These are phyloP conservation scores for Tinospora cordifolia DNA, from an alignment of 164 flowering plant species.

Conservation along the genomic window DNA sequence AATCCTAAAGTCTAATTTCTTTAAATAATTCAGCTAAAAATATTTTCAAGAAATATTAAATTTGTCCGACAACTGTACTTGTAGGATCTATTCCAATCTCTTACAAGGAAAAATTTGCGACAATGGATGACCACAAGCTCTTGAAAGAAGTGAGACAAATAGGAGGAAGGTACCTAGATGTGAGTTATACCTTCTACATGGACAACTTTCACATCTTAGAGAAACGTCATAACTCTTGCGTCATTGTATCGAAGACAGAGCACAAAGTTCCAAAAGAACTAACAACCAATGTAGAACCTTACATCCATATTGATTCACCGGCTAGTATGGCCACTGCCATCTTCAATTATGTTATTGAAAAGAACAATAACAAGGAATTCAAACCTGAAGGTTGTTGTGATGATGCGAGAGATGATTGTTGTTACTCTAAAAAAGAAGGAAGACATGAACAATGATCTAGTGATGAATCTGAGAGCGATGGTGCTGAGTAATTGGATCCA, in stretches of 20 bases:
- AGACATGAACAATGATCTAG: too few relatives aligned
- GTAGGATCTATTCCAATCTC: conserved; percentile 1
- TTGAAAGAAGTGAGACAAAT: conserved; percentile 6
- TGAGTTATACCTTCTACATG: conserved; percentile 4
- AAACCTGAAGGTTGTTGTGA: too few relatives aligned
- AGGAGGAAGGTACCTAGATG: conserved; percentile 10
- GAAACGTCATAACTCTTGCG: conserved; percentile 1
- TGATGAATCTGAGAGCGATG: too few relatives aligned
- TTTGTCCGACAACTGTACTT: too few relatives aligned
- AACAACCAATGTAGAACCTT: not conserved
- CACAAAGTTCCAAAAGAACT: conserved; percentile 7
- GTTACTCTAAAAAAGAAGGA: too few relatives aligned
- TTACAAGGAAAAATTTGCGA: conserved; percentile 14
- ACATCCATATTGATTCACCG: not conserved
- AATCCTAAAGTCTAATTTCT: too few relatives aligned
- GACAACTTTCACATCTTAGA: not conserved
- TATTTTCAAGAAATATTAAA: too few relatives aligned
- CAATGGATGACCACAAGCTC: conserved; percentile 3
- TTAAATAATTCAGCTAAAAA: too few relatives aligned
- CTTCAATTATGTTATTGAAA: conserved; percentile 8
- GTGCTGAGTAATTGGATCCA: too few relatives aligned
- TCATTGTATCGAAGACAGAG: not conserved
- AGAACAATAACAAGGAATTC: not conserved
- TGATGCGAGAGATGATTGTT: too few relatives aligned
- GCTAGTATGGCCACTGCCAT: conserved; percentile 9